Base-by-base conservation (phyloP, 2,329 filamentous ascomycete genomes). In the Annulohypoxylon truncatum region DNA sequence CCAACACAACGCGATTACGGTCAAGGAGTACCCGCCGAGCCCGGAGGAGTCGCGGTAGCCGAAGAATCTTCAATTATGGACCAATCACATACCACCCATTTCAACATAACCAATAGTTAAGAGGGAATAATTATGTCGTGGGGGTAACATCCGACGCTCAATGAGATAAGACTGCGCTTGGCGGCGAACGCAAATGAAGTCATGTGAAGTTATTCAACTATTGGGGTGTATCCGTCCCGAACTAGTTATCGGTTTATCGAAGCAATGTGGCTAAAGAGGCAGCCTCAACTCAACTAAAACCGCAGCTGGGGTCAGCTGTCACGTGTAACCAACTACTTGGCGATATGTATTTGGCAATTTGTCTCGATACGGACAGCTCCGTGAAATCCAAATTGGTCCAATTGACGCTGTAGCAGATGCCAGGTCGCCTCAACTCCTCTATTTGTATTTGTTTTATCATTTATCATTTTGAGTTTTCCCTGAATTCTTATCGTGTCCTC, bases 351-450 rank as follows among this genome's bases (percentile, higher is more conserved):
- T 56, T 42, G n/a, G 31, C 57, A 60, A n/a, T 38, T 26, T 40
- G 44, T 58, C 70, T 69, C 64, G 58, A 73, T 69, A 55, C 24
- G 69, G 67, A 74, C 64, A 68, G 71, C 60, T 74, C 72, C 72
- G 68, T 67, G 53, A 66, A 64, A 66, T 65, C 72, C 66, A 70
- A 68, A 73, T 72, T 47, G 13, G 46, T 48, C 12, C 12, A 47
- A 51, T 33, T n/a, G 52, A 46, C 52, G 51, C 42, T 52, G 42
- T 44, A 57, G 38, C 61, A 61, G 54, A 62, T 71, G 72, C 71
- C 71, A 74, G 69, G 66, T 74, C 69, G 70, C 73, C 72, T 73
- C 67, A 72, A 72, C 31, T 61, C 35, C 13, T 22, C 40, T 52
- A 38, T 54, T 51, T 56, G 35, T 68, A 42, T 57, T 33, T 38